phyloP scores from a whole-genome alignment of 495 filamentous ascomycete species.

The Venustampulla echinocandica region DNA sequence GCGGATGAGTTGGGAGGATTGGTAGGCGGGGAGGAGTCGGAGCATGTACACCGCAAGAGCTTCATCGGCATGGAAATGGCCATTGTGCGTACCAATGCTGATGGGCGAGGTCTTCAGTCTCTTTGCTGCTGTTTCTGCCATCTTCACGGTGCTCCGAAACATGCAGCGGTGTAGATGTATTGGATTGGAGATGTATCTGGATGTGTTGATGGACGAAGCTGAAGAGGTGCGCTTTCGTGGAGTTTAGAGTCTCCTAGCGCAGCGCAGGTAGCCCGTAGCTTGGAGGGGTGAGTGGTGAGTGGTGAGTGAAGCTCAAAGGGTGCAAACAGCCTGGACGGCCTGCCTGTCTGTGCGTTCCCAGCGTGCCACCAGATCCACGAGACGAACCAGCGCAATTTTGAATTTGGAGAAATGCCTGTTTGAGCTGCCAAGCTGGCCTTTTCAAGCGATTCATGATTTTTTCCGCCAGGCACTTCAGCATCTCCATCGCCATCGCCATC shows the following conservation, averaged over 20 bases:
- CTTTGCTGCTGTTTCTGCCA: constrained; percentile 63
- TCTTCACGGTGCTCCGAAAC: constrained; percentile 30
- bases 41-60: constrained; percentile 97
- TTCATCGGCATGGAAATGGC: constrained; percentile 98
- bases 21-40: constrained; percentile 76
- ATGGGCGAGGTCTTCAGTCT: constrained; percentile 56
- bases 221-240: background rate
- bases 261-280: background rate
- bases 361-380: background rate
- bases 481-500: background rate
- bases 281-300: background rate
- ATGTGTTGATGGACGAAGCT: too few relatives aligned
- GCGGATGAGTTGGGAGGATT: constrained; percentile 64
- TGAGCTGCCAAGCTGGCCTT: background rate
- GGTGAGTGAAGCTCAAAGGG: background rate
- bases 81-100: constrained; percentile 76
- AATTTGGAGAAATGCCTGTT: background rate
- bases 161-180: too few relatives aligned
- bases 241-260: constrained; percentile 1
- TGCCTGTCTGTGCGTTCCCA: too few relatives aligned
- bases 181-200: too few relatives aligned
- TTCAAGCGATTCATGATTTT: background rate
- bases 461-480: background rate
- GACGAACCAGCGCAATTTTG: background rate
- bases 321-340: too few relatives aligned